Evolutionary conservation across 805 yeast species (phyloP).

Genomic region (Spathaspora boniae): DNA sequence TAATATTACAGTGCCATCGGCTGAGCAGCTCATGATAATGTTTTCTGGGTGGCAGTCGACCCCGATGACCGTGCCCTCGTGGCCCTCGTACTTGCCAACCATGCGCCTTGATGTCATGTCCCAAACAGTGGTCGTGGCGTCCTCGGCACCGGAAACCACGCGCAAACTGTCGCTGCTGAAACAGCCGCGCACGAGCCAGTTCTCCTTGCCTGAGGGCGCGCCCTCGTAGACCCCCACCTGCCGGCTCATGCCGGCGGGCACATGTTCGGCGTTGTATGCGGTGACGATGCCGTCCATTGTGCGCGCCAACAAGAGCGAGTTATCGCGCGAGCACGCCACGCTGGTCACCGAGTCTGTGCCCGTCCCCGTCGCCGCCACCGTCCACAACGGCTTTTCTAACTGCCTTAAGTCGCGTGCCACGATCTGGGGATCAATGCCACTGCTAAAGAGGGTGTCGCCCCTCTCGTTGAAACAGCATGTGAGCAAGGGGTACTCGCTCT

Average conservation of each 20-base stretch:
- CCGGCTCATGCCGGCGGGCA: slow-evolving; percentile 38
- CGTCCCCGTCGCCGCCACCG: slow-evolving; percentile 41
- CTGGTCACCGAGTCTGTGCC: slow-evolving; percentile 46
- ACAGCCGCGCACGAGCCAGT: slow-evolving; percentile 46
- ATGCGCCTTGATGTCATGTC: slow-evolving; percentile 49
- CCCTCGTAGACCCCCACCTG: slow-evolving; percentile 54
- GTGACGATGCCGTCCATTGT: slow-evolving; percentile 57
- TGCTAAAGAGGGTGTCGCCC: slow-evolving; percentile 46
- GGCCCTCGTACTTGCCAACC: slow-evolving; percentile 53
- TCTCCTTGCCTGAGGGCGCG: slow-evolving; percentile 51
- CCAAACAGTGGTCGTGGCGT: slow-evolving; percentile 58
- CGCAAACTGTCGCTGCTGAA: slow-evolving; percentile 41
- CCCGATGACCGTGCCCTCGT: slow-evolving; percentile 58
- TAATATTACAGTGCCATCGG: slow-evolving; percentile 54
- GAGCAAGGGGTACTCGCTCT: slow-evolving; percentile 56
- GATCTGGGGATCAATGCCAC: slow-evolving; percentile 69
- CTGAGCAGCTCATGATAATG: slow-evolving; percentile 46
- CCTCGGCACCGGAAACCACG: slow-evolving; percentile 60
- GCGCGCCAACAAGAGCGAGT: slow-evolving; percentile 45
- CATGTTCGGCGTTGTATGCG: slow-evolving; percentile 50
- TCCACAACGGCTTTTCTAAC: slow-evolving; percentile 41
- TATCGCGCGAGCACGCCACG: slow-evolving; percentile 45
- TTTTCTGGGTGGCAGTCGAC: slow-evolving; percentile 51
- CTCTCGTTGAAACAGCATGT: slow-evolving; percentile 36
- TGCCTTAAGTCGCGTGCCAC: slow-evolving; percentile 56